Conservation (phyloP, 2,329 filamentous ascomycete species). For the Alternaria atra region DNA sequence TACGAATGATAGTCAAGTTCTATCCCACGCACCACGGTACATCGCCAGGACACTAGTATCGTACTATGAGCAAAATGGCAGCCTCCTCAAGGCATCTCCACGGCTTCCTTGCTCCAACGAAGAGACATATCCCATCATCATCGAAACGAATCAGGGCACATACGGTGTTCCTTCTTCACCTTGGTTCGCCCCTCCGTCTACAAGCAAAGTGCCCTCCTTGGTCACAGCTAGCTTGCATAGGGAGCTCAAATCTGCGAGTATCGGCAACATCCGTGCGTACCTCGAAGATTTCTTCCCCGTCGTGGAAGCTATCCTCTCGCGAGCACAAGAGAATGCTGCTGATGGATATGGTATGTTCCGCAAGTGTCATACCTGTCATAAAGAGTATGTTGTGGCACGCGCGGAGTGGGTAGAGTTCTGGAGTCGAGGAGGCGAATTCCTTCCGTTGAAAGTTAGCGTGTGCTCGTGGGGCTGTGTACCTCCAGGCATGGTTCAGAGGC, state of each 20-base stretch:
- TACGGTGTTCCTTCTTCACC: slow-evolving; percentile 24
- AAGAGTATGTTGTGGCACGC: slow-evolving; percentile 37
- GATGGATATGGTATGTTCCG: slow-evolving; percentile 31
- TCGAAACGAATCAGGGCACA: slow-evolving; percentile 29
- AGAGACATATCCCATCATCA: slow-evolving; percentile 22
- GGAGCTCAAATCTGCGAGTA: slow-evolving; percentile 15
- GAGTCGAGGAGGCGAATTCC: slow-evolving; percentile 17
- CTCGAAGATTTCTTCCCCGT: not conserved
- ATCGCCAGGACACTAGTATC: slow-evolving; percentile 30
- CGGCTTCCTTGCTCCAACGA: slow-evolving; percentile 9
- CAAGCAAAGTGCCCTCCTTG: slow-evolving; percentile 24
- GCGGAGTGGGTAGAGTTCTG: slow-evolving; percentile 49
- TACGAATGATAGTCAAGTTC: not conserved
- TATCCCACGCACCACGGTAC: slow-evolving; percentile 15
- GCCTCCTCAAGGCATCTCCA: slow-evolving; percentile 23
- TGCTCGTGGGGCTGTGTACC: slow-evolving; percentile 48
- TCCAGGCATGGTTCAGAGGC: slow-evolving; percentile 22
- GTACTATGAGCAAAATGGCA: slow-evolving; percentile 34
- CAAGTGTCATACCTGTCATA: slow-evolving; percentile 38
- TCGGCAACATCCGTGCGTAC: not conserved
- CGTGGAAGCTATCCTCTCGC: slow-evolving; percentile 23
- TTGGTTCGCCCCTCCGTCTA: slow-evolving; percentile 28
- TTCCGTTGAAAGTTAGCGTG: slow-evolving; percentile 37
- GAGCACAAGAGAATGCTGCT: slow-evolving; percentile 22
- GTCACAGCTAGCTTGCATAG: slow-evolving; percentile 24